Conservation (phyloP, 176 grass and related monocot genomes). For the Oryza punctata region DNA sequence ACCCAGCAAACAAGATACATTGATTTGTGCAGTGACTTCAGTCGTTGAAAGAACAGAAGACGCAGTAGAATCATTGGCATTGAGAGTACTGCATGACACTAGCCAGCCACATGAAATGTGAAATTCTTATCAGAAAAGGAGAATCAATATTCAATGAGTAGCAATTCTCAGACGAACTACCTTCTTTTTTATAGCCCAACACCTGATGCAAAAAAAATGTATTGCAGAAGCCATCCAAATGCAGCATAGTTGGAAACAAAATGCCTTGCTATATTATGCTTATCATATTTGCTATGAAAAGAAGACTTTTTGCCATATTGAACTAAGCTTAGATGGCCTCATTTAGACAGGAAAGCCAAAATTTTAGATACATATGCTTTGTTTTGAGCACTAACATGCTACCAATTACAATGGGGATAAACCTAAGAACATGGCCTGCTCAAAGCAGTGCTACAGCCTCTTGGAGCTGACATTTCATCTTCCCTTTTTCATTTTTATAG, state of each 20-base stretch:
- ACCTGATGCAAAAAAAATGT: constrained; percentile 17
- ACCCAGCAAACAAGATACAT: no score
- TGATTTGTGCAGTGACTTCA: no score
- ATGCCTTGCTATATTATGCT: not conserved
- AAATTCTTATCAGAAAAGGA: no score
- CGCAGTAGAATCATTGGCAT: not conserved
- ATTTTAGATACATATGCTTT: constrained; percentile 40
- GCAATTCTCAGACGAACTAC: not conserved
- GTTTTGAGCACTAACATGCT: constrained; percentile 31
- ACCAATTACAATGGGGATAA: constrained; percentile 41
- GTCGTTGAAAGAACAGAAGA: no score
- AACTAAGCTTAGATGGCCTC: constrained; percentile 36
- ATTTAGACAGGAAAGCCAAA: constrained; percentile 30
- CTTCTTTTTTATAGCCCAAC: not conserved
- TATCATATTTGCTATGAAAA: not conserved
- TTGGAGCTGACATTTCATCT: constrained; percentile 6
- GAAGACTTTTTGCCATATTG: not conserved
- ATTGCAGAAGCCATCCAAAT: not conserved
- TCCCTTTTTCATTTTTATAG: constrained; percentile 4
- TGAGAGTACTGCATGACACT: no score
- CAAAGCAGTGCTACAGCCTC: constrained; percentile 13
- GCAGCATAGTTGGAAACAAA: not conserved
- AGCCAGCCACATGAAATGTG: not conserved
- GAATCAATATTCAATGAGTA: not conserved
- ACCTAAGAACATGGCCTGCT: constrained; percentile 20